Conservation (phyloP, 805 yeast species). For the Scheffersomyces ergatensis region DNA sequence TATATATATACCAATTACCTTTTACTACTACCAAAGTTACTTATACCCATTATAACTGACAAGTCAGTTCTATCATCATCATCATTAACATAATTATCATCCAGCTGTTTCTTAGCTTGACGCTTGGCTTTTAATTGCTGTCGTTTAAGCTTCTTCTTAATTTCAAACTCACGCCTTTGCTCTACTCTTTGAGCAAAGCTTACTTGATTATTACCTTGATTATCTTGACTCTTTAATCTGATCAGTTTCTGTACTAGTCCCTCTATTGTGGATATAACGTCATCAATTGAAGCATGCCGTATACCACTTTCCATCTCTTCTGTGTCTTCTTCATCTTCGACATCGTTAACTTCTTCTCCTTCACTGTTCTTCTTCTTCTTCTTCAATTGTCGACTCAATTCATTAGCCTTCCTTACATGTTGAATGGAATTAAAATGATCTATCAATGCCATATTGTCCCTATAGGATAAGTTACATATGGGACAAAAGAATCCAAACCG, state of each 20-base stretch:
- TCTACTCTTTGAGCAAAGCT: constrained; percentile 41
- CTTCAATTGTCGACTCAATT: constrained; percentile 3
- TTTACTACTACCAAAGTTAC: constrained; percentile 52
- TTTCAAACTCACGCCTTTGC: constrained; percentile 36
- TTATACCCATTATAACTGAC: constrained; percentile 56
- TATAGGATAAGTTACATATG: constrained; percentile 72
- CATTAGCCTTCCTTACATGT: constrained; percentile 46
- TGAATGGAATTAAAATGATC: constrained; percentile 81
- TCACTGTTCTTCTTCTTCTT: constrained; percentile 5
- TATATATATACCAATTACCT: constrained; percentile 13
- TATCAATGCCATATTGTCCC: constrained; percentile 76
- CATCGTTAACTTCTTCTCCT: constrained; percentile 6
- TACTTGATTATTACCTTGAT: constrained; percentile 12
- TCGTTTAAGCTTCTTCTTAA: constrained; percentile 25
- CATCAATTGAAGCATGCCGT: constrained; percentile 30
- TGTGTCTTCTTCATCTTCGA: constrained; percentile 8
- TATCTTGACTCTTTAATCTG: constrained; percentile 1
- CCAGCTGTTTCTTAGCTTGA: constrained; percentile 8
- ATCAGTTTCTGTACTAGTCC: constrained; percentile 19
- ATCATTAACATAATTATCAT: constrained; percentile 6
- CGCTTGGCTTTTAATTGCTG: constrained; percentile 16
- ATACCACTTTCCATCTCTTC: constrained; percentile 32
- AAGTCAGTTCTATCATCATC: constrained; percentile 20
- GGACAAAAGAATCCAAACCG: constrained; percentile 87
- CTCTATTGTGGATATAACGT: constrained; percentile 30